Base-by-base conservation (phyloP, 179 eudicot species). In the Corrigiola litoralis region DNA sequence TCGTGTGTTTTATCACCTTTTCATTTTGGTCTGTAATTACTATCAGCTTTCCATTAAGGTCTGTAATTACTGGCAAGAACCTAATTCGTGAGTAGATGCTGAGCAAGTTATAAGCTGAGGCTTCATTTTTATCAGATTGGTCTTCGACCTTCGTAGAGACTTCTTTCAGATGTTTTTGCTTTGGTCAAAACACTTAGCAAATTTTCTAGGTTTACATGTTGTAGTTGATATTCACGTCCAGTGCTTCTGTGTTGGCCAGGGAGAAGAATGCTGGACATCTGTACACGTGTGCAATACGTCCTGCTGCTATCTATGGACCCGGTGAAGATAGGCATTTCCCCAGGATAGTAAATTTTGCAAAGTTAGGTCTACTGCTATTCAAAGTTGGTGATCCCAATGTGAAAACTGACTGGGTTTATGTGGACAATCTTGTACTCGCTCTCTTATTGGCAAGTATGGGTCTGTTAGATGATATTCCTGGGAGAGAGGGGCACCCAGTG, bases 291-390 rank as follows among this genome's bases (percentile, higher is more conserved):
- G 86, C 98, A 24, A 68, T 92, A 53, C 98, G 98, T 65, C 95
- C 98, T 47, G 92, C 95, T 71, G 96, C 86, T 61, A 92, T 92
- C 20, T 92, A 92, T 71, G 98, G 98, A 72, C 98, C 98, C 49
- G 96, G 90, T 63, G 98, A 92, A 82, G 90, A 90, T 70, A 84
- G 95, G 68, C 96, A 92, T 73, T 59, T 92, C 18, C 96, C 96
- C 11, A 82, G 98, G 73, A 81, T 86, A n/a, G 42, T 92, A 28
- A 73, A 70, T 58, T 69, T 78, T 40, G 85, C 96, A 8, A 80
- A 90, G 70, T 71, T 85, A 71, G 98, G 96, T 49, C 80, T 92
- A 42, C 37, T 87, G 28, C 75, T 85, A 34, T 92, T 92, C 71
- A 92, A 71, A 71, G 78, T 92, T 73, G 96, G 98, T 20, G 82